Base-by-base conservation (phyloP, 2,329 filamentous ascomycete species). In the Verticillium tricorpus region DNA sequence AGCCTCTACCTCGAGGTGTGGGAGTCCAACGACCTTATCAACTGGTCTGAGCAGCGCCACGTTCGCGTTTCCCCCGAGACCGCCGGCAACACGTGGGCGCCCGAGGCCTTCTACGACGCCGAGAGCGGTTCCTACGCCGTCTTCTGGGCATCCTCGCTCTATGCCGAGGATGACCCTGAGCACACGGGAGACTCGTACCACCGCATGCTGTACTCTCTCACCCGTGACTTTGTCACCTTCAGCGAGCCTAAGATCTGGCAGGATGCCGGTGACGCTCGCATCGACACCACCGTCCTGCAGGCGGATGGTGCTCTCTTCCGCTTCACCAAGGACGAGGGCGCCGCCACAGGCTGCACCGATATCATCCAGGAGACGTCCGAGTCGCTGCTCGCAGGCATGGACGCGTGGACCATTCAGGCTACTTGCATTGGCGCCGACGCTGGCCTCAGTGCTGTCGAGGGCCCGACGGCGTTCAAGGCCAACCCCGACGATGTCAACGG, bases 311-410 rank as follows among this genome's bases (percentile, higher is more conserved):
- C 69, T 0, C 84, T 80, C 67, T 81, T 82, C 66, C 80, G 82
- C 11, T 85, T 85, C 67, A 84, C 81, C 19, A 85, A 85, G 62
- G 82, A 85, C 52, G 82, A 85, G 61, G 81, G 80, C 0, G 79
- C 75, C 2, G 74, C 70, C 5, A 83, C 81, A 0, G 82, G 82
- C 1, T 85, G 82, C 66, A 73, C 71, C 2, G 82, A 85, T 54
- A 84, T 85, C 28, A 84, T 85, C 22, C 77, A 85, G 62, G 82
- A 85, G 65, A 76, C 75, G 35, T 82, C 81, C 0, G 61, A 70
- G 1, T 72, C 70, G 1, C 69, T 85, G 3, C 75, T 76, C 3
- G 76, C 76, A 0, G 73, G 72, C 0, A 68, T 82, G 0, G 67
- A 72, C 0, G 73, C 72, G 0, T 85, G 82, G 82, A 77, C 72